Evolutionary conservation across 106 monocot genomes (phyloP).

Genomic region (Vanilla planifolia): DNA sequence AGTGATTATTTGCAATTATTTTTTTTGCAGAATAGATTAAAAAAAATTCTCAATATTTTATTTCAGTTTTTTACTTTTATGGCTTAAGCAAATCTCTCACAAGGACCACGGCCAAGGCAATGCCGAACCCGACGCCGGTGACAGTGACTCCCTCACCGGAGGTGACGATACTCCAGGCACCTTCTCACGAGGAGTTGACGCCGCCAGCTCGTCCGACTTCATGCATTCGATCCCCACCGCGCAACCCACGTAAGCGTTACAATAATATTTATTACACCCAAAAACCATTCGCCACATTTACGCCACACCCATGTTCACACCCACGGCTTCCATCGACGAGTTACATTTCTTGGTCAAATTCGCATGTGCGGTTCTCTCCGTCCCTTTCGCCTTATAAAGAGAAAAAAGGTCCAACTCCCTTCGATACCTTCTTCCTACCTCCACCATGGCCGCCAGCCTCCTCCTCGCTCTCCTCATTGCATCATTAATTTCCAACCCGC

Average conservation of each 20-base stretch:
- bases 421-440: not conserved
- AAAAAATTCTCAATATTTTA: no score
- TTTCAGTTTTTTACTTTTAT: no score
- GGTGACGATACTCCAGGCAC: not conserved
- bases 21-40: no score
- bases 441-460: conserved; percentile 6
- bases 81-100: no score
- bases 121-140: not conserved
- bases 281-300: not conserved
- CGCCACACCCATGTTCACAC: not conserved
- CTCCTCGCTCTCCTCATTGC: conserved; percentile 11
- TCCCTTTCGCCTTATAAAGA: not conserved
- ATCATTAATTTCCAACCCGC: not conserved
- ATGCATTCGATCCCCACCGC: not conserved
- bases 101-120: not conserved
- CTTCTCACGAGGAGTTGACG: no score
- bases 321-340: not conserved
- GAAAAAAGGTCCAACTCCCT: conserved; percentile 7
- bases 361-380: not conserved
- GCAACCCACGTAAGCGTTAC: not conserved
- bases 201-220: not conserved
- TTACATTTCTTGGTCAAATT: not conserved
- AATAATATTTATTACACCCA: not conserved
- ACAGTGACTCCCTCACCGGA: not conserved
- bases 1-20: no score